phyloP scores from a whole-genome alignment of 306 rosid species.

The Vicia faba region DNA sequence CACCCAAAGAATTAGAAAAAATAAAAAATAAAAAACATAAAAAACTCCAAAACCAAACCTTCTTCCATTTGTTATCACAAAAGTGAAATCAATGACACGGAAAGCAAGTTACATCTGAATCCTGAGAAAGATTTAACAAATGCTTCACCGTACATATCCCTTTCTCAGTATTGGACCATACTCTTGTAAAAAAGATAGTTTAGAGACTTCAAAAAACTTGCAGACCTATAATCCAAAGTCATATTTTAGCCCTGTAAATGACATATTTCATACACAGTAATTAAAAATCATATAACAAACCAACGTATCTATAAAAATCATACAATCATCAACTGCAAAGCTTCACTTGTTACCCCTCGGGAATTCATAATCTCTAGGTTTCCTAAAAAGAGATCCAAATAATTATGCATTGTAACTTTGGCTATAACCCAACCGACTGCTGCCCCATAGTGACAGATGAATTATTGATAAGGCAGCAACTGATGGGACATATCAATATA shows the following conservation, averaged over 20 bases:
- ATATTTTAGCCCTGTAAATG: too few relatives aligned
- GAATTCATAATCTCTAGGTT: too few relatives aligned
- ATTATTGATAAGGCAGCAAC: slow-evolving; percentile 81
- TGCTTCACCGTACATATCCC: slow-evolving; percentile 85
- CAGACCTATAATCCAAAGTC: slow-evolving; percentile 66
- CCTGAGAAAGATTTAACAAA: slow-evolving; percentile 63
- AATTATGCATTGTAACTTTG: too few relatives aligned
- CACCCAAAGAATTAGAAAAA: too few relatives aligned
- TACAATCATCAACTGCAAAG: too few relatives aligned
- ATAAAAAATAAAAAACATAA: not conserved
- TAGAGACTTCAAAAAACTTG: slow-evolving; percentile 96
- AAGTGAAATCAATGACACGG: slow-evolving; percentile 64
- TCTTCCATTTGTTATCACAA: slow-evolving; percentile 84
- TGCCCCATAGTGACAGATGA: slow-evolving; percentile 75
- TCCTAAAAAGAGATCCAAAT: too few relatives aligned
- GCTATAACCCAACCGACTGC: slow-evolving; percentile 67
- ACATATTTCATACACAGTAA: slow-evolving; percentile 15
- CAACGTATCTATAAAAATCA: too few relatives aligned
- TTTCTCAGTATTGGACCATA: slow-evolving; percentile 96
- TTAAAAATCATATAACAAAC: too few relatives aligned
- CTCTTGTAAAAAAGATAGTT: slow-evolving; percentile 88
- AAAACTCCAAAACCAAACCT: slow-evolving; percentile 53
- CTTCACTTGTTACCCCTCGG: too few relatives aligned
- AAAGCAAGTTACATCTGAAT: slow-evolving; percentile 66
- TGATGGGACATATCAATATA: too few relatives aligned